These are phyloP conservation scores for Mixia osmundae DNA, from an alignment of 1,284 basidiomycete species.

Conservation along the genomic window DNA sequence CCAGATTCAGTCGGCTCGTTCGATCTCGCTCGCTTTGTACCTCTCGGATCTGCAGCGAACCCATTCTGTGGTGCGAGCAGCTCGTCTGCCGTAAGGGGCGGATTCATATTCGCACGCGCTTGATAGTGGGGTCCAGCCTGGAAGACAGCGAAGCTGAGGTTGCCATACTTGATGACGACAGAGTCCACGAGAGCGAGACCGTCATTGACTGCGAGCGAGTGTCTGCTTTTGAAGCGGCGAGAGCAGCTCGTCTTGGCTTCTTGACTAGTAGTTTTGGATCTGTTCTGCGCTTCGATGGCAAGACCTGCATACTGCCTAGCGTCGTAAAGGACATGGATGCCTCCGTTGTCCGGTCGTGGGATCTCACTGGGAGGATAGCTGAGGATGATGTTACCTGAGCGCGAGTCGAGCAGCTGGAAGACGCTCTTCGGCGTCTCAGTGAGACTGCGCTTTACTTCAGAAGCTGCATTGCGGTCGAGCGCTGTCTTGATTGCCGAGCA, in stretches of 20 bases:
- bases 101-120: too few species aligned
- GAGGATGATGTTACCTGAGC: conserved; percentile 38
- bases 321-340: conserved; percentile 52
- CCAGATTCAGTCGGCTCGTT: background rate
- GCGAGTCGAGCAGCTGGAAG: conserved; percentile 50
- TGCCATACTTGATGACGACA: conserved; percentile 16
- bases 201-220: conserved; percentile 26
- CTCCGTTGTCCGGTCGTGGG: conserved; percentile 15
- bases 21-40: background rate
- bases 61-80: background rate
- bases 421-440: conserved; percentile 24
- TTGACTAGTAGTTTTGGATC: conserved; percentile 28
- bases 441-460: conserved; percentile 8
- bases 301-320: conserved; percentile 58
- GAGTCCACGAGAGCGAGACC: conserved; percentile 14
- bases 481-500: conserved; percentile 7
- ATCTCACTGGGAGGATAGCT: conserved; percentile 48
- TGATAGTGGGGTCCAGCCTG: conserved; percentile 11
- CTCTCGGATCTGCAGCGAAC: background rate
- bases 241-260: conserved; percentile 81
- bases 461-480: too few species aligned
- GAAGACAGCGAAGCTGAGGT: conserved; percentile 17
- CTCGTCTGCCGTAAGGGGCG: background rate
- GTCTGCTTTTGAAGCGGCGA: conserved; percentile 60
- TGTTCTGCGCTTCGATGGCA: conserved; percentile 51